Base-by-base conservation (phyloP, 2,329 filamentous ascomycete genomes). In the Claviceps fusiformis region DNA sequence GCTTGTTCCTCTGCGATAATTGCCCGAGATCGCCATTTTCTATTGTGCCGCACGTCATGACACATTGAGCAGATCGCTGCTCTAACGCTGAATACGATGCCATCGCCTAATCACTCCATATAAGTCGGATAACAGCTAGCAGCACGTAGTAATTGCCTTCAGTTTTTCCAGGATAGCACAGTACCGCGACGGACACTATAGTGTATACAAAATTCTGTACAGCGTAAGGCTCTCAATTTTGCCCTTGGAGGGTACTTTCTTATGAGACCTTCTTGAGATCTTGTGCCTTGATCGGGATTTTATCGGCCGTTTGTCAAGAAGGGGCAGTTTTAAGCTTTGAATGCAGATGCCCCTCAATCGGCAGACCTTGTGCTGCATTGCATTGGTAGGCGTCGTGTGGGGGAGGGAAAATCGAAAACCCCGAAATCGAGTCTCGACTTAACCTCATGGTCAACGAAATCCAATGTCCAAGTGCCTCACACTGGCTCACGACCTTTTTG, bases 21-120 rank as follows among this genome's bases (percentile, higher is more conserved):
- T 89, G 85, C 56, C 79, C 77, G 6, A 82, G 76, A 66, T 95
- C 82, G 48, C 92, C 73, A 70, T 88, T 85, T 35, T 76, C 73
- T 67, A 92, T 80, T 13, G 75, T 74, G 45, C 82, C 82, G 63
- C 87, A 81, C 0, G 85, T 87, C 59, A 89, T 83, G 68, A 80
- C 85, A 68, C 87, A 91, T 76, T 86, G 93, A 54, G 80, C 73
- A 44, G 72, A 65, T 62, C 79, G 77, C 59, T 80, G 78, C 51
- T 78, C 68, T 3, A 74, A 75, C 1, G 74, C 68, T 2, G 67
- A 61, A 13, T 71, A 62, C 19, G 76, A 69, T 0, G 73, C 68
- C 35, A 79, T 67, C 77, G 19, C 31, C 11, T 47, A 17, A 24
- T 44, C 9, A 7, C 10, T 24, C 4, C 2, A n/a, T 15, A 10